phyloP scores from a whole-genome alignment of 805 yeast species.

The Suhomyces faveliae region DNA sequence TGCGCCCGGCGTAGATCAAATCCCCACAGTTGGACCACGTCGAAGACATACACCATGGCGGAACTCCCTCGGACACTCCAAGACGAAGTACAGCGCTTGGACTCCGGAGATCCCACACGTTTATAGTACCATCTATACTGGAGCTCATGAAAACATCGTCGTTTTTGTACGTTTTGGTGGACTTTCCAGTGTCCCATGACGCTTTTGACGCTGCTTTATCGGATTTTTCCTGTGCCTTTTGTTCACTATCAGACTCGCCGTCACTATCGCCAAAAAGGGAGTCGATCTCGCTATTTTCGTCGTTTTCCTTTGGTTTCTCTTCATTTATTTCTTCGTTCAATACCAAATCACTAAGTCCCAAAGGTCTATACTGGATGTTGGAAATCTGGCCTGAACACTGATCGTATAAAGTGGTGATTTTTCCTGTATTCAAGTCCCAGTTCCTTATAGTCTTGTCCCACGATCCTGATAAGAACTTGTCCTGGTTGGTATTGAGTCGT shows the following conservation, averaged over 20 bases:
- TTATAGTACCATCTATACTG: constrained; percentile 76
- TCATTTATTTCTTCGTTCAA: constrained; percentile 18
- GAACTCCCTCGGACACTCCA: constrained; percentile 60
- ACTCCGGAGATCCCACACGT: constrained; percentile 77
- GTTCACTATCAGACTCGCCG: constrained; percentile 24
- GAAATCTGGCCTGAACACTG: constrained; percentile 79
- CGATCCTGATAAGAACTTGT: constrained; percentile 70
- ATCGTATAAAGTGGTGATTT: constrained; percentile 43
- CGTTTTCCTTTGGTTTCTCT: constrained; percentile 8
- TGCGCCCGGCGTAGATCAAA: constrained; percentile 75
- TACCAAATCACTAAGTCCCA: constrained; percentile 46
- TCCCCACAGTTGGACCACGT: constrained; percentile 88
- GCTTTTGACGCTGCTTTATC: constrained; percentile 10
- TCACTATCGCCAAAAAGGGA: constrained; percentile 49
- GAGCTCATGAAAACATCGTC: constrained; percentile 70
- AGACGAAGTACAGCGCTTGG: constrained; percentile 46
- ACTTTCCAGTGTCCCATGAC: constrained; percentile 12
- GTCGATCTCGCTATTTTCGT: constrained; percentile 35
- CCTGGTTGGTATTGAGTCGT: constrained; percentile 59
- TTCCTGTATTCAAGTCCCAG: constrained; percentile 87
- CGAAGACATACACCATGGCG: constrained; percentile 93
- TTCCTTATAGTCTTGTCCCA: constrained; percentile 83
- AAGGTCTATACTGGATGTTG: constrained; percentile 67
- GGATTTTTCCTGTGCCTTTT: not conserved
- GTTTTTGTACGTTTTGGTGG: constrained; percentile 25